Evolutionary conservation across 805 yeast species (phyloP), one percentile per base, ranked within the genome.

Genomic region (Kuraishia piskuri): DNA sequence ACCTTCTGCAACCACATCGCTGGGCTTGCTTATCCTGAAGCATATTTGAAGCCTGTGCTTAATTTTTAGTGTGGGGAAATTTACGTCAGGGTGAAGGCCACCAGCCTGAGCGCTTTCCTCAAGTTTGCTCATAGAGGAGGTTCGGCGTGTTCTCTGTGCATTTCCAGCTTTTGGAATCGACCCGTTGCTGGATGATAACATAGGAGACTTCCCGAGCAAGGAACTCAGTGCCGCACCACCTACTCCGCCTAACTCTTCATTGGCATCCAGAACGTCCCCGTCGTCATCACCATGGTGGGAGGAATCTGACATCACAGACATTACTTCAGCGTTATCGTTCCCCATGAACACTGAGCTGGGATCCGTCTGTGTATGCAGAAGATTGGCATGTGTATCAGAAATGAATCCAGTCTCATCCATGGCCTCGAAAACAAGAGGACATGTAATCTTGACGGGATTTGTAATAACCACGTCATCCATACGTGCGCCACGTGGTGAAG

Each of bases 11-110:
- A 31, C 44, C 19, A 67, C 63, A 0, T 79, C 75, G 55, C 83
- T 86, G 1, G 82, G 82, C 59, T 78, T 82, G 12, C 88, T 80
- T 24, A 87, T 80, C 54, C 94, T 71, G 54, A 87, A 76, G 59
- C 86, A 81, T 3, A 87, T 76, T 63, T 87, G 94, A 50, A 87
- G 65, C 50, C 90, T 71, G 64, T 87, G 95, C 53, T 78, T 75
- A 19, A 86, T 74, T 58, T 77, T 80, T 48, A 87, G 74, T 60
- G 83, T 84, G 36, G 82, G 75, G 60, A 78, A 84, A 57, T 85
- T 80, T 47, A 74, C 66, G 60, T 86, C 90, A 1, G 91, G 84
- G 57, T 80, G 78, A 52, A 85, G 72, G 1, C 73, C 60, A 26
- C 22, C 7, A 10, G 47, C 47, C 8, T 22, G 9, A 3, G 49